These are phyloP conservation scores for Stagonosporopsis tanaceti DNA, from an alignment of 2,329 filamentous ascomycete species.

Conservation along the genomic window DNA sequence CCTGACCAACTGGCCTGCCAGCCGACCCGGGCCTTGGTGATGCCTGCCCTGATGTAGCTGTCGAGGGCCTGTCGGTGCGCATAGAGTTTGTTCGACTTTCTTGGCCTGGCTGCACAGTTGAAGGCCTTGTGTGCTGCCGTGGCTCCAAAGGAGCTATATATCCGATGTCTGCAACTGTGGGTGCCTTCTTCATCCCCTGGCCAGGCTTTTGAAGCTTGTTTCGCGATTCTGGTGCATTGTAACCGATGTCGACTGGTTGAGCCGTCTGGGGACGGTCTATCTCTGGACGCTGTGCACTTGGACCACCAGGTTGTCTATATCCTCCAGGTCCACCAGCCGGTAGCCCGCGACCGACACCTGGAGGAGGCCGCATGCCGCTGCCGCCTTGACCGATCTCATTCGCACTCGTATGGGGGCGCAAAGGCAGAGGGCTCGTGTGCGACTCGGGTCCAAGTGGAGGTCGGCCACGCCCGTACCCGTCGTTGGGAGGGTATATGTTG, in stretches of 20 bases:
- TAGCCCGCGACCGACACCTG: slow-evolving; percentile 39
- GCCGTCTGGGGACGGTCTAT: slow-evolving; percentile 50
- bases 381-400: slow-evolving; percentile 47
- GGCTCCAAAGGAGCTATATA: slow-evolving; percentile 48
- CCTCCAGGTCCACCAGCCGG: slow-evolving; percentile 43
- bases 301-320: slow-evolving; percentile 51
- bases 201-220: slow-evolving; percentile 53
- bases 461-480: slow-evolving; percentile 42
- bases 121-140: slow-evolving; percentile 46
- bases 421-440: slow-evolving; percentile 42
- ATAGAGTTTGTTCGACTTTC: slow-evolving; percentile 40
- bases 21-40: slow-evolving; percentile 39
- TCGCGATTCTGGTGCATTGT: slow-evolving; percentile 54
- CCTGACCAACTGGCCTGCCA: slow-evolving; percentile 39
- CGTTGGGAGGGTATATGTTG: slow-evolving; percentile 48
- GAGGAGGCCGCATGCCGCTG: slow-evolving; percentile 37
- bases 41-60: slow-evolving; percentile 28
- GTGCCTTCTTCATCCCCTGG: slow-evolving; percentile 41
- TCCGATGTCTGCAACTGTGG: slow-evolving; percentile 48
- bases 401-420: slow-evolving; percentile 49
- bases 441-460: slow-evolving; percentile 35
- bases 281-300: slow-evolving; percentile 48
- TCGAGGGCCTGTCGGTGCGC: slow-evolving; percentile 37
- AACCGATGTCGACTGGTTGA: slow-evolving; percentile 53
- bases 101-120: slow-evolving; percentile 45